These are phyloP conservation scores for Aspergillus leporis DNA, from an alignment of 495 filamentous ascomycete species.

Conservation along the genomic window DNA sequence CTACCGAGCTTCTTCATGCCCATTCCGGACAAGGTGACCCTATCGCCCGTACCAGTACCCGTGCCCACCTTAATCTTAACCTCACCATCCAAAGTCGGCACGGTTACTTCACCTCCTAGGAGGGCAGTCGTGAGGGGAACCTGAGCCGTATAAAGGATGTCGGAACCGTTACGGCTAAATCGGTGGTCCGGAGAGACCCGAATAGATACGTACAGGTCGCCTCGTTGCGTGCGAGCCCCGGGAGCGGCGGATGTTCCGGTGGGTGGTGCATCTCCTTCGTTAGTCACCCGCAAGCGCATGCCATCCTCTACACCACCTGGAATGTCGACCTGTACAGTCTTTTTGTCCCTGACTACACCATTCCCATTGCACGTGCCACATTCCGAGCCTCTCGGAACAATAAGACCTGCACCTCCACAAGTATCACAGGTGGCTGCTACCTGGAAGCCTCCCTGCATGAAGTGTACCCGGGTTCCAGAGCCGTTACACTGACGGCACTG, in stretches of 20 bases:
- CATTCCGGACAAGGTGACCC: conserved; percentile 79
- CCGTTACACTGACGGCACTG: conserved; percentile 81
- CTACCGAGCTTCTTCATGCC: conserved; percentile 82
- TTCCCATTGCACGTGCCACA: conserved; percentile 76
- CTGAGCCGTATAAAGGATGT: conserved; percentile 87
- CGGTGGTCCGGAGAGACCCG: conserved; percentile 80
- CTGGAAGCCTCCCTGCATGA: conserved; percentile 91
- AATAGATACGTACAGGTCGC: conserved; percentile 87
- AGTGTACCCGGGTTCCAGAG: conserved; percentile 81
- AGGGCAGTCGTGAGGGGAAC: conserved; percentile 92
- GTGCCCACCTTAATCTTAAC: conserved; percentile 85
- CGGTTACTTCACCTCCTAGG: conserved; percentile 81
- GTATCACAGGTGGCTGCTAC: conserved; percentile 84
- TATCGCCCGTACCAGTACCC: conserved; percentile 90
- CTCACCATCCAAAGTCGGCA: conserved; percentile 88
- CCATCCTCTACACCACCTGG: conserved; percentile 94
- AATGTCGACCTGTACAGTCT: conserved; percentile 83
- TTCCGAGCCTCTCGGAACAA: conserved; percentile 72
- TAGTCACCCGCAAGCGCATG: conserved; percentile 78
- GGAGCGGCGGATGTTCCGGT: conserved; percentile 62
- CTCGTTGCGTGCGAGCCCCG: conserved; percentile 60
- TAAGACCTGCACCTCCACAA: conserved; percentile 74
- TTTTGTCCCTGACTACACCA: conserved; percentile 74
- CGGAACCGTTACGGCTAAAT: conserved; percentile 80
- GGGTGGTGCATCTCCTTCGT: conserved; percentile 83